phyloP scores from a whole-genome alignment of 192 early-diverging fungal genomes.

The Funneliformis mosseae region DNA sequence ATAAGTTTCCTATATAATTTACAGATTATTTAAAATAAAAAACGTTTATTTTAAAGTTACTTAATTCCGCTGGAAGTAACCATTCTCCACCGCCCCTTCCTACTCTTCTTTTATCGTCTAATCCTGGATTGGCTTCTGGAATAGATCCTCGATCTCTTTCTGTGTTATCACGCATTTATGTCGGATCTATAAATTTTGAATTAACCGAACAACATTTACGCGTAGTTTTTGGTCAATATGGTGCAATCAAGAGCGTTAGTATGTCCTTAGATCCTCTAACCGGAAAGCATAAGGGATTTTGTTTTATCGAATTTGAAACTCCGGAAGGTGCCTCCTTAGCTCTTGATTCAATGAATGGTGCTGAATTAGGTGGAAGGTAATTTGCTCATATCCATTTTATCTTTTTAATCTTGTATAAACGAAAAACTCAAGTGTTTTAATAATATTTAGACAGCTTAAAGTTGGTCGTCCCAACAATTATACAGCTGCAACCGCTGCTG shows the following conservation, averaged over 20 bases:
- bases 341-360: slow-evolving; percentile 78
- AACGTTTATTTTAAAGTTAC: slow-evolving; percentile 15
- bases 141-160: slow-evolving; percentile 40
- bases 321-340: slow-evolving; percentile 86
- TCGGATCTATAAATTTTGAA: slow-evolving; percentile 87
- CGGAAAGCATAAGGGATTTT: slow-evolving; percentile 86
- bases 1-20: neutral
- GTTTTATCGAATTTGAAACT: slow-evolving; percentile 88
- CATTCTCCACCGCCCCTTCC: slow-evolving; percentile 25
- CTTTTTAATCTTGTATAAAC: neutral
- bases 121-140: slow-evolving; percentile 37
- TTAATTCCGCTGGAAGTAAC: slow-evolving; percentile 29
- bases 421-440: neutral
- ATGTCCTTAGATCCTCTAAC: slow-evolving; percentile 77
- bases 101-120: slow-evolving; percentile 32
- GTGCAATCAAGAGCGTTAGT: slow-evolving; percentile 71
- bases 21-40: neutral
- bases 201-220: slow-evolving; percentile 80
- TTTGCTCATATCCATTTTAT: slow-evolving; percentile 9
- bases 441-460: slow-evolving; percentile 57
- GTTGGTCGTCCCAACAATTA: slow-evolving; percentile 89
- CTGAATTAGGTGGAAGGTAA: slow-evolving; percentile 78
- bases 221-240: slow-evolving; percentile 78
- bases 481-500: slow-evolving; percentile 58
- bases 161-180: slow-evolving; percentile 62